Evolutionary conservation across 306 rosid genomes (phyloP), one percentile per base, ranked within the genome.

Genomic region (Gleditsia sinensis): DNA sequence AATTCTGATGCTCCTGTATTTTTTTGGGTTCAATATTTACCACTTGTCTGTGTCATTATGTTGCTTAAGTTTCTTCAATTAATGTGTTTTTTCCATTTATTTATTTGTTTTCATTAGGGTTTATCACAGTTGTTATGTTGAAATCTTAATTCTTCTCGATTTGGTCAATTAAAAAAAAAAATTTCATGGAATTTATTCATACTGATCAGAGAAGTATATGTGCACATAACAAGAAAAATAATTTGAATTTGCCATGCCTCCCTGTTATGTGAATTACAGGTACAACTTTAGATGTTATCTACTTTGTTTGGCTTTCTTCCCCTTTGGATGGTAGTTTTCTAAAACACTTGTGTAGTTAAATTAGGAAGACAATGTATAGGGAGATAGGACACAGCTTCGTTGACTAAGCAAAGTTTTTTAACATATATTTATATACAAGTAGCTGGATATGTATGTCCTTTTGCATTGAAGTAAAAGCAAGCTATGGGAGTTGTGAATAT

Each of bases 1-100:
- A 36, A 40, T 58, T 58, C 62, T 66, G 63, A 36, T 83, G 69
- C n/a, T 17, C 51, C 61, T 32, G 24, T 40, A 48, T 28, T 63
- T 43, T 75, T 64, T 59, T 45, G 45, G n/a, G n/a, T n/a, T 67
- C 32, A 40, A 54, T 12, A 37, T 13, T 33, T 50, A 20, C 28
- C 0, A 19, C 55, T 64, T 71, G 19, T 9, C 67, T 61, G 67
- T 34, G 11, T 33, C 46, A 60, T 60, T 60, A 17, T 60, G 14
- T 32, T 58, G 16, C 64, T 13, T 13, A 6, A 34, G 45, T n/a
- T 59, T 33, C 43, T 59, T 59, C 45, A 32, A 16, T 58, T 42
- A 59, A 59, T 37, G 9, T 3, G 14, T 40, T 0, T 16, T 30
- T 30, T 28, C 13, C 17, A 13, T 57, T 57, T 28, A 30, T 28